These are phyloP conservation scores for Manihot esculenta DNA, from an alignment of 441 rosid genomes.

Conservation along the genomic window DNA sequence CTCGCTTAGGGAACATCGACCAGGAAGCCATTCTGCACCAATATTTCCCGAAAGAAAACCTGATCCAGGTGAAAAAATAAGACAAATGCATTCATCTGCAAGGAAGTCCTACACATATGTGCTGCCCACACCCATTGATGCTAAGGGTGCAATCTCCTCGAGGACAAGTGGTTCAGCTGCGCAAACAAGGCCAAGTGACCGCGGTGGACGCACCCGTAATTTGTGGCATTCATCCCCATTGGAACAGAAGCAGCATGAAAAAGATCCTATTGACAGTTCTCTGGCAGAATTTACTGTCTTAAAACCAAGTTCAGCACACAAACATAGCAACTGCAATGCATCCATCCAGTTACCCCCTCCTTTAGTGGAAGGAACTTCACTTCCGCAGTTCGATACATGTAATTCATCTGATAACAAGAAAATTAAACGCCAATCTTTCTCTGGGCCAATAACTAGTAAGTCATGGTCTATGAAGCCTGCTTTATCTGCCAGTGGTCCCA, in stretches of 20 bases:
- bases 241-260: conserved; percentile 69
- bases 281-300: conserved; percentile 26
- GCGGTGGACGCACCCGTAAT: conserved; percentile 49
- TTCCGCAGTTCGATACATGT: conserved; percentile 32
- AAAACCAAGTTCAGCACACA: conserved; percentile 33
- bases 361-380: conserved; percentile 43
- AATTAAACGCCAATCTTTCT: conserved; percentile 58
- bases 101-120: conserved; percentile 61
- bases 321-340: conserved; percentile 41
- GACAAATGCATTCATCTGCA: conserved; percentile 47
- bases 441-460: conserved; percentile 71
- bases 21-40: conserved; percentile 86
- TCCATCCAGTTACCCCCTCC: conserved; percentile 62
- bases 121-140: conserved; percentile 78
- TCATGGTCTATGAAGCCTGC: conserved; percentile 49
- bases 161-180: conserved; percentile 42
- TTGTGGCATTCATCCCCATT: conserved; percentile 78
- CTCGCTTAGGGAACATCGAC: conserved; percentile 43
- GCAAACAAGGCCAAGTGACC: conserved; percentile 42
- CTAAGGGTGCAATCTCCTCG: conserved; percentile 42
- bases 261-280: conserved; percentile 38
- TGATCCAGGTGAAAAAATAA: conserved; percentile 58
- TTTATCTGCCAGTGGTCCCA: conserved; percentile 47
- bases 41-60: conserved; percentile 71
- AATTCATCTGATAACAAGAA: conserved; percentile 45